Evolutionary conservation across 257 asterid genomes (phyloP), one percentile per base, ranked within the genome.

Genomic region (Leonotis leonurus): DNA sequence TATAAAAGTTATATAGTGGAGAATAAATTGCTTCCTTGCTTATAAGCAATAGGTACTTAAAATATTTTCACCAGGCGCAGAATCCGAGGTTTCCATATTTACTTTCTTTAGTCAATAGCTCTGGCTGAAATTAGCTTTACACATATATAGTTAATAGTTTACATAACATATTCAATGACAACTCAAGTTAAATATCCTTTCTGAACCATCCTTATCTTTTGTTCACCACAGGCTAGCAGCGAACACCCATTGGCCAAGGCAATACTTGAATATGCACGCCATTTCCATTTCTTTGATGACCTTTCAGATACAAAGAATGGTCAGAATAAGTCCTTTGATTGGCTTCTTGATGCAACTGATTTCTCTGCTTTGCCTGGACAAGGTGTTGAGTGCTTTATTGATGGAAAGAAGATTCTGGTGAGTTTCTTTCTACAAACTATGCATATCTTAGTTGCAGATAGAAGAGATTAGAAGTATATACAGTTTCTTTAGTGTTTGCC

Each of bases 181-280:
- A 11, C 37, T 27, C 45, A 16, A 67, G 41, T 39, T 33, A 22
- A 43, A 62, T 21, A 3, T 40, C 18, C 3, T 41, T 14, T 14
- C 48, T 41, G 48, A 41, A 32, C 8, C 5, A 43, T 5, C 4
- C 11, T 29, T 55, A 56, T 61, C 21, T 62, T 65, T 56, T 46
- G 29, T 35, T 70, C 75, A 75, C 43, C 60, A 55, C 82, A 91
- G 98, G 90, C 82, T 70, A 71, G 90, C 79, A 91, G 98, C 44
- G 98, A 91, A 69, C 96, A 91, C 75, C 98, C 96, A 45, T 72
- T 91, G 84, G 96, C 82, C 10, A 86, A 78, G 68, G 95, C 98
- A 39, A 82, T 91, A 65, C 56, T 91, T 66, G 96, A 85, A 52
- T 88, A 88, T 62, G 84, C 92, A 22, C 87, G 90, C 62, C 96